Evolutionary conservation across 352 stramenopile species (phyloP).

Genomic region (Aphanomyces astaci): DNA sequence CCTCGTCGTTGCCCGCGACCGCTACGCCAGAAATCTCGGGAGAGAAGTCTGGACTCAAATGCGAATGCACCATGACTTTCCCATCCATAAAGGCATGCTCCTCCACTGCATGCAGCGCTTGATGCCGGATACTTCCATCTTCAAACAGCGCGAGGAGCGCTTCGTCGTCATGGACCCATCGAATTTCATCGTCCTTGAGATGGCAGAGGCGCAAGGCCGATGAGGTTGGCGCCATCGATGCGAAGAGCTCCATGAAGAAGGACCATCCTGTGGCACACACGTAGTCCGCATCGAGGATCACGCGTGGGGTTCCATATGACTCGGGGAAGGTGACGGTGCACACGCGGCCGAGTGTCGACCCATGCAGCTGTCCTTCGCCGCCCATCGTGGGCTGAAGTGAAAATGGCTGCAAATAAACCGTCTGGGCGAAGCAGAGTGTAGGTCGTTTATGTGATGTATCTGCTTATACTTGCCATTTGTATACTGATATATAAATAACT

Average conservation of each 20-base stretch:
- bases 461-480: neutral
- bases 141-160: neutral
- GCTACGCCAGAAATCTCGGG: neutral
- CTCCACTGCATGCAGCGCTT: neutral
- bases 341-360: neutral
- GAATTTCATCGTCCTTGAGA: neutral
- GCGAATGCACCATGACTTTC: neutral
- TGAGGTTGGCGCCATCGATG: neutral
- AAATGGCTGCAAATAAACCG: neutral
- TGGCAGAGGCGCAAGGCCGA: neutral
- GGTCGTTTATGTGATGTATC: neutral
- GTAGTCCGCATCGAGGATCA: neutral
- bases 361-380: constrained; percentile 1
- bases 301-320: neutral
- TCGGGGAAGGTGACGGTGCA: neutral
- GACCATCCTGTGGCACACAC: neutral
- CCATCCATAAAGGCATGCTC: neutral
- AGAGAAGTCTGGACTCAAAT: constrained; percentile 8
- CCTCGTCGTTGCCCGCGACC: neutral
- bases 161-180: neutral
- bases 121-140: neutral
- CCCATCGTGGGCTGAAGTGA: neutral
- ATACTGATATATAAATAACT: too few relatives aligned
- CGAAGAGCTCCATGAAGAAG: neutral
- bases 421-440: neutral